These are phyloP conservation scores for Vigna trinervia DNA, from an alignment of 306 rosid genomes.

Conservation along the genomic window DNA sequence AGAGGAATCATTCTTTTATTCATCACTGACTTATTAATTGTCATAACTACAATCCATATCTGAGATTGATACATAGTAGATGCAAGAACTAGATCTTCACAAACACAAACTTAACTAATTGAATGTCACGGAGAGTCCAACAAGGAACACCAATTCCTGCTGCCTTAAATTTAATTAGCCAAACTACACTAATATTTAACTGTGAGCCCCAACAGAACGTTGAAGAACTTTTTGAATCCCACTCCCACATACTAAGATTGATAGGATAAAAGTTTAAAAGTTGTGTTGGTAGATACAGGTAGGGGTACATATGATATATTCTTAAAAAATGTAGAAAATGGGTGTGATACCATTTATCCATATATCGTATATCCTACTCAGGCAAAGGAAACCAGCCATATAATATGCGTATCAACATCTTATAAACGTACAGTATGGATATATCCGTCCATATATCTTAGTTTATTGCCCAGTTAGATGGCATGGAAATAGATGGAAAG, in stretches of 20 bases:
- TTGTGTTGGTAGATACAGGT: not conserved
- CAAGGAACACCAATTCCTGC: slow-evolving; percentile 9
- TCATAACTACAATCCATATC: slow-evolving; percentile 21
- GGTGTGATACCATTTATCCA: not conserved
- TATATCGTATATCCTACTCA: not conserved
- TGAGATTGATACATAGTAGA: slow-evolving; percentile 7
- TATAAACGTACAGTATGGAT: not conserved
- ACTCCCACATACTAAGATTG: slow-evolving; percentile 33
- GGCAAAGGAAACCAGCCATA: not conserved
- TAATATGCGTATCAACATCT: not conserved
- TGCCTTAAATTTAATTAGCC: slow-evolving; percentile 35
- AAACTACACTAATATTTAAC: slow-evolving; percentile 32
- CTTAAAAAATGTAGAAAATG: not conserved
- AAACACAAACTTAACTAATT: slow-evolving; percentile 15
- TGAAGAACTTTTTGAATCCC: slow-evolving; percentile 37
- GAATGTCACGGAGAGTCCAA: slow-evolving; percentile 34
- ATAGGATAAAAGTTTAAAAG: slow-evolving; percentile 17
- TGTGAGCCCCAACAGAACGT: slow-evolving; percentile 5
- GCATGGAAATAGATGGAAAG: too few species aligned
- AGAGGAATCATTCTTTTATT: slow-evolving; percentile 7
- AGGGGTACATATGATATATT: not conserved
- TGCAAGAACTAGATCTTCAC: slow-evolving; percentile 30
- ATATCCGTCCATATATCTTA: not conserved
- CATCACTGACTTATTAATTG: slow-evolving; percentile 32
- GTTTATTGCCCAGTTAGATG: not conserved